Conservation (phyloP, 176 grass and related monocot species). For the Saccharum officinarum region DNA sequence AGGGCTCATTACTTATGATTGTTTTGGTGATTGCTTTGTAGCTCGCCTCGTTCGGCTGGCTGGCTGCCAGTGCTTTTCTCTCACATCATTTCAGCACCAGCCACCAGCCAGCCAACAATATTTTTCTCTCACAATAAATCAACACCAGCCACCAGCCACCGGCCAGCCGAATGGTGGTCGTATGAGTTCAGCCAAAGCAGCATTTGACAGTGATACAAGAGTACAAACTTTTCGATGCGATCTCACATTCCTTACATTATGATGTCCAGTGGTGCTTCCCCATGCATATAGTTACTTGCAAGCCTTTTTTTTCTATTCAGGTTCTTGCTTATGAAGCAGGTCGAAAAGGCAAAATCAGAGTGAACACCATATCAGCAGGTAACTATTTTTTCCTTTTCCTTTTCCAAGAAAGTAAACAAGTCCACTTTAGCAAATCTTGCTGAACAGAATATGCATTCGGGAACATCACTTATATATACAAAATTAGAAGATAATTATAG, state of each 20-base stretch:
- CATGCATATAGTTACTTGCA: constrained; percentile 16
- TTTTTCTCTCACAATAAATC: too few relatives aligned
- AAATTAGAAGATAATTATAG: not conserved
- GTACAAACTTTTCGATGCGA: constrained; percentile 37
- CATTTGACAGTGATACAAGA: constrained; percentile 89
- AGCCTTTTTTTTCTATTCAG: constrained; percentile 27
- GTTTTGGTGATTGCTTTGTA: constrained; percentile 39
- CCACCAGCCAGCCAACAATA: too few relatives aligned
- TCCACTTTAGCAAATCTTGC: not conserved
- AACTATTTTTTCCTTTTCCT: constrained; percentile 16
- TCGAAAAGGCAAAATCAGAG: constrained; percentile 80
- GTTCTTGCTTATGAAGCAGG: constrained; percentile 93
- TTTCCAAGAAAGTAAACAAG: not conserved
- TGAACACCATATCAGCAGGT: constrained; percentile 99
- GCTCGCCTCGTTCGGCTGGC: too few relatives aligned
- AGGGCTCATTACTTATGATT: not conserved
- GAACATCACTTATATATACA: not conserved
- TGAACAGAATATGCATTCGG: not conserved
- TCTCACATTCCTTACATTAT: too few relatives aligned
- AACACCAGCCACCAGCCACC: too few relatives aligned
- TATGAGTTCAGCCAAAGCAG: constrained; percentile 97
- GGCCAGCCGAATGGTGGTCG: constrained; percentile 94
- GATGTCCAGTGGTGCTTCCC: not conserved
- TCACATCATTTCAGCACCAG: too few relatives aligned
- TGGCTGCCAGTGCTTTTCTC: too few relatives aligned